A percentile compares a stretch with the other conserved stretches of the same genome.
phyloP scores from a whole-genome alignment of 192 early-diverging fungal species.

The Gigaspora rosea region DNA sequence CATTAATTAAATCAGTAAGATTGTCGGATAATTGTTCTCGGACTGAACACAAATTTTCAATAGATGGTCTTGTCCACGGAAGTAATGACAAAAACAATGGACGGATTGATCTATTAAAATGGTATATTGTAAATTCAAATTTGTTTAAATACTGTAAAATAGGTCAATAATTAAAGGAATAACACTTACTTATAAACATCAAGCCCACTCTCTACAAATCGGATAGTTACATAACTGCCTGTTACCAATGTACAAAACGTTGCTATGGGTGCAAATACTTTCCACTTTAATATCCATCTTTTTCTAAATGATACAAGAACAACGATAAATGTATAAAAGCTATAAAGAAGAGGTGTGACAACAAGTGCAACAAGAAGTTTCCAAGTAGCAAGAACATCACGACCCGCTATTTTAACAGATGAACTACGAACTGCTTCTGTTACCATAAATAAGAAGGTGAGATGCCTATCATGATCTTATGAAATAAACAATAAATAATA shows the following conservation, averaged over 20 bases:
- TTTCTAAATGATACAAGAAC: slow-evolving; percentile 45
- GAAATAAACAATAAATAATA: neutral
- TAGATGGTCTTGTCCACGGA: slow-evolving; percentile 52
- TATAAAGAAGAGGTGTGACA: slow-evolving; percentile 75
- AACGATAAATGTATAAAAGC: slow-evolving; percentile 66
- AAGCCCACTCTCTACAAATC: slow-evolving; percentile 74
- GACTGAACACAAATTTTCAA: slow-evolving; percentile 65
- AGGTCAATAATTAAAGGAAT: neutral
- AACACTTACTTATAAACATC: slow-evolving; percentile 66
- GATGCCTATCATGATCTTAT: neutral
- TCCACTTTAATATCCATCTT: slow-evolving; percentile 41
- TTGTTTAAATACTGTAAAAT: no score
- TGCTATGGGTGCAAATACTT: slow-evolving; percentile 46
- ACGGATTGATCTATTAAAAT: slow-evolving; percentile 62
- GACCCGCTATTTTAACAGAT: slow-evolving; percentile 91
- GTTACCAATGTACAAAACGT: slow-evolving; percentile 39
- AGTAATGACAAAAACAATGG: slow-evolving; percentile 80
- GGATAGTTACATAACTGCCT: slow-evolving; percentile 71
- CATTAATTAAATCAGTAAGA: slow-evolving; percentile 81
- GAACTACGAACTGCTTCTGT: slow-evolving; percentile 82
- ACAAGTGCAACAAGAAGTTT: slow-evolving; percentile 81
- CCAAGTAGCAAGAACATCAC: slow-evolving; percentile 97
- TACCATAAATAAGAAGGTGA: neutral
- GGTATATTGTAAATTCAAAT: neutral
- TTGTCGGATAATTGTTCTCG: slow-evolving; percentile 74